Conservation (phyloP, 2,329 filamentous ascomycete species). For the Aureobasidium sp. region DNA sequence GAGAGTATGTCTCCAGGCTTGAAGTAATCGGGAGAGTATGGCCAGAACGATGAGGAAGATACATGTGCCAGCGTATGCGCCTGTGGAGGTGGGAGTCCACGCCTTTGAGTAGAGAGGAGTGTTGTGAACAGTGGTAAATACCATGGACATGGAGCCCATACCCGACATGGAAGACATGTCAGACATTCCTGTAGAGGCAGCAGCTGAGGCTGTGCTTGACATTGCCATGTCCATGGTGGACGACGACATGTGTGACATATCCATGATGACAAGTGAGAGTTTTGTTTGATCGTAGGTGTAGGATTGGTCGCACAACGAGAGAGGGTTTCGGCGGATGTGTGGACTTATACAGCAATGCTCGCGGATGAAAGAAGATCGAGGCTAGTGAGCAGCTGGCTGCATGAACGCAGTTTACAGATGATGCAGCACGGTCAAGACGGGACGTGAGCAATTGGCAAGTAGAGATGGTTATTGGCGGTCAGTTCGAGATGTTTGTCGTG, state of each 20-base stretch:
- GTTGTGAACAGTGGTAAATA: slow-evolving; percentile 56
- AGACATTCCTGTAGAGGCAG: slow-evolving; percentile 5
- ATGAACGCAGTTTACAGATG: not conserved
- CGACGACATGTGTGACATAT: slow-evolving; percentile 11
- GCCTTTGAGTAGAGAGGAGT: slow-evolving; percentile 58
- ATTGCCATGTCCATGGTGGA: slow-evolving; percentile 13
- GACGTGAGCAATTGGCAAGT: not conserved
- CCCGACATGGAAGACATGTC: slow-evolving; percentile 16
- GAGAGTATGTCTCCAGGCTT: slow-evolving; percentile 58
- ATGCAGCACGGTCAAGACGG: not conserved
- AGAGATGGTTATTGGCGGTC: not conserved
- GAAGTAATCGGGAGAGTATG: slow-evolving; percentile 58
- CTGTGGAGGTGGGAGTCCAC: slow-evolving; percentile 66
- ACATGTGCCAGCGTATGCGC: slow-evolving; percentile 78
- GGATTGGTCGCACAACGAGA: not conserved
- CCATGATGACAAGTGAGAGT: not conserved
- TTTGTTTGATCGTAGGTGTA: not conserved
- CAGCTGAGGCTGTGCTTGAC: slow-evolving; percentile 7
- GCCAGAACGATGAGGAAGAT: slow-evolving; percentile 80
- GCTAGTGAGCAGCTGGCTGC: not conserved
- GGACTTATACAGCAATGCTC: not conserved
- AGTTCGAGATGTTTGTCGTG: not conserved
- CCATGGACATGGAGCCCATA: slow-evolving; percentile 42
- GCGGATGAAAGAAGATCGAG: not conserved
- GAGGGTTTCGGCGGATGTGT: not conserved